Evolutionary conservation across 2,329 filamentous ascomycete species (phyloP), one percentile per base, ranked within the genome.

Genomic region (Monosporascus sp.): DNA sequence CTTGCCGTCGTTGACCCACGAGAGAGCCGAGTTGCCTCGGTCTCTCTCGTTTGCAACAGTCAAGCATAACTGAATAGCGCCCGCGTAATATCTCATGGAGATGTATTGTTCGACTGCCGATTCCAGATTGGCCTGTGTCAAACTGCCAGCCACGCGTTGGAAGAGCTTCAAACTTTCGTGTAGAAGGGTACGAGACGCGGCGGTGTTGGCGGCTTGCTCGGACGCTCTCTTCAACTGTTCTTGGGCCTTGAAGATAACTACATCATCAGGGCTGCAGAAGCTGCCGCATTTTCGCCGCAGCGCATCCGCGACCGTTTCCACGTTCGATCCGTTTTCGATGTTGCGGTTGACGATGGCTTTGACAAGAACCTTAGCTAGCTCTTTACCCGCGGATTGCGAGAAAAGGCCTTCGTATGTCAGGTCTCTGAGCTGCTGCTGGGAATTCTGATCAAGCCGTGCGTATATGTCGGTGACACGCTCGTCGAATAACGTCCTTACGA

Each of bases 301-400:
- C n/a, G 92, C 90, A 70, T 99, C 94, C 0, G 94, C 93, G 24
- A 99, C 91, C 0, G 92, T 97, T 72, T 99, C 95, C 20, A 99
- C 93, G 58, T 97, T 99, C 5, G 92, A 93, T 9, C 95, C 94
- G 65, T 90, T 96, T 54, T 93, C 89, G 62, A 99, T 99, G 69
- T 96, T 99, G 64, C 92, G 86, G 70, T 97, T 97, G 51, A 99
- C 94, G 65, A 99, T 97, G 1, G 93, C 91, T 70, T 97, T 99
- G 53, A 99, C 94, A 1, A 99, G 78, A 52, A 96, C 82, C 70
- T 96, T 97, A 3, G 93, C 95, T 24, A 97, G 81, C 11, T 96
- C 90, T 62, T 90, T 90, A 35, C 94, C 94, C 18, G 85, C 79
- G 6, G 80, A 72, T 43, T 87, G 85, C 4, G 90, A 89, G 69